Base-by-base conservation (phyloP, 2,329 filamentous ascomycete species). In the Alternaria solani region DNA sequence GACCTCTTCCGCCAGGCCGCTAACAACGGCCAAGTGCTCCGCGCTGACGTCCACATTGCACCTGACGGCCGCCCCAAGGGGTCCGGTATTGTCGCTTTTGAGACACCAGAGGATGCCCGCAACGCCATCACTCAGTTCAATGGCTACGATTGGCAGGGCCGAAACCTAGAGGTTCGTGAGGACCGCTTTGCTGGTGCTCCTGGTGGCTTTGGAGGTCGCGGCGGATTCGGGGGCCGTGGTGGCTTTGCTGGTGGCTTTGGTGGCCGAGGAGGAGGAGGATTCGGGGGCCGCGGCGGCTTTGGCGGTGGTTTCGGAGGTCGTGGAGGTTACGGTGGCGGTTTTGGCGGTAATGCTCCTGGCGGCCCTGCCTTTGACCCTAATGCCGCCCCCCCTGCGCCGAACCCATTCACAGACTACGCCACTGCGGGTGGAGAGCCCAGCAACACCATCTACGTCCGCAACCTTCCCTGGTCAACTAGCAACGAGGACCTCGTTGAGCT, bases 121-220 rank as follows among this genome's bases (percentile, higher is more conserved):
- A 97, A 93, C 75, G 95, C 95, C 23, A 99, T 99, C 67, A 89
- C 93, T 75, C 94, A 97, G 70, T 99, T 98, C 85, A 97, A 98
- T 77, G 95, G 95, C 60, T 98, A 97, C 78, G 95, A 99, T 66
- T 99, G 95, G 95, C 94, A 98, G 79, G 95, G 95, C 11, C 91
- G 95, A 59, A 83, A 89, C 53, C 88, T 99, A 51, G 95, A 99
- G 79, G 95, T 99, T 65, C 93, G 95, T 64, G 94, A 98, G 80
- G 95, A 99, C 76, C 91, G 95, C 59, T 99, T 94, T 77, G 95
- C 95, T 61, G 89, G 88, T 61, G 80, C 83, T 61, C 79, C 80
- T 59, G 78, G 81, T 26, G 78, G 75, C 41, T 32, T 32, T n/a
- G 75, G 75, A 32, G 75, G 78, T 34, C 75, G 78, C 51, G 78